A percentile compares a stretch with the other conserved stretches of the same genome.
These are phyloP conservation scores for Populus tremula DNA, from an alignment of 345 rosid species.

Conservation along the genomic window DNA sequence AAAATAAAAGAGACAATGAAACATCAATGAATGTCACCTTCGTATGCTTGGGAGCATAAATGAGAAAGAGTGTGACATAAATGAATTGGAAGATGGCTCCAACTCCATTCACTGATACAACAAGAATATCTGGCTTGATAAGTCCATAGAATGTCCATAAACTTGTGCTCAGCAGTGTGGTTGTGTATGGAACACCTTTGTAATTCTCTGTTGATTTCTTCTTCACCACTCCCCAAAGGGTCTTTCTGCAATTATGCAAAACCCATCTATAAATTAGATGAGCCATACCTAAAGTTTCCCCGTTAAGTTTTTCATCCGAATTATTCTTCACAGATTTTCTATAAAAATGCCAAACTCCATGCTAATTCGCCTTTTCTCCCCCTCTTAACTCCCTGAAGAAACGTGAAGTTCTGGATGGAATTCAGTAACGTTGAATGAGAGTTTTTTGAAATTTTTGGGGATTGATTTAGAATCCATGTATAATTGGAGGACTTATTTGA, in stretches of 20 bases:
- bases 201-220: background rate
- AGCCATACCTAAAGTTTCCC: too few species aligned
- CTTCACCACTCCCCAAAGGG: background rate
- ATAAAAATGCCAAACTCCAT: too few species aligned
- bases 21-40: background rate
- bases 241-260: background rate
- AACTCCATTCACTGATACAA: slow-evolving; percentile 14
- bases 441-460: too few species aligned
- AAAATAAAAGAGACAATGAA: background rate
- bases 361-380: fast-evolving
- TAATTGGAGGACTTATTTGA: too few species aligned
- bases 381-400: too few species aligned
- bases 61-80: slow-evolving; percentile 13
- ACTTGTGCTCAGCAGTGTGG: slow-evolving; percentile 14
- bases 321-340: too few species aligned
- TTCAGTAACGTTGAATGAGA: too few species aligned
- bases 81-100: slow-evolving; percentile 10
- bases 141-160: slow-evolving; percentile 22
- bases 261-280: too few species aligned
- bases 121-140: slow-evolving; percentile 16
- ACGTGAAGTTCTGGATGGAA: too few species aligned
- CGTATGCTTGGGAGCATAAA: slow-evolving; percentile 9
- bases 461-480: too few species aligned
- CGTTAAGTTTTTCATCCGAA: too few species aligned
- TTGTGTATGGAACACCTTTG: slow-evolving; percentile 16